Base-by-base conservation (phyloP, 805 yeast species). In the Kazachstania martiniae region DNA sequence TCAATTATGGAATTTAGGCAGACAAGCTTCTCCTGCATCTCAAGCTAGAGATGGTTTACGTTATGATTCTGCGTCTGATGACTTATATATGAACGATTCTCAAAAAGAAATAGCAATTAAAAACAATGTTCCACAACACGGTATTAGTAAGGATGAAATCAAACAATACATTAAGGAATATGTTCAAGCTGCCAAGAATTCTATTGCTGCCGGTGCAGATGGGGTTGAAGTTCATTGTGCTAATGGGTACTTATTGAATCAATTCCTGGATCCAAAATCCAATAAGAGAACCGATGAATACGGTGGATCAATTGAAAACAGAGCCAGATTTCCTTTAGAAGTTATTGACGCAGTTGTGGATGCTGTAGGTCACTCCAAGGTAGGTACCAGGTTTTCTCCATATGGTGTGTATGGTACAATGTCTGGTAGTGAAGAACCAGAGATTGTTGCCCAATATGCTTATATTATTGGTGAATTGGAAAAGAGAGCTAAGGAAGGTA, bases 151-250 rank as follows among this genome's bases (percentile, higher is more conserved):
- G 31, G 45, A 39, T 22, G 61, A 49, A 50, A 49, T 72, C 43
- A 52, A 65, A 33, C 58, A 61, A 29, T 59, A 58, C 35, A 54
- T 63, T 18, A 41, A 54, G 27, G 61, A 62, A 30, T 72, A 51
- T 40, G 67, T 59, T 8, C 40, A 42, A 3, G 70, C 73, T 25
- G 74, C 77, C 12, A 53, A 51, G 42, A 51, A 48, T 25, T 30
- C 56, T n/a, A 34, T 58, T 22, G 49, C 41, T 8, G 51, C 53
- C 8, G 62, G 61, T 25, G 62, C 62, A 30, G 83, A 77, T 51
- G 75, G 74, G 37, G 68, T 78, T 21, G 83, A 78, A 52, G 54
- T 78, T 29, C 85, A 77, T 49, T 62, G 62, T 24, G 84, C 84
- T n/a, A 74, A 76, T 48, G 83, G 85, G 10, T 77, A 72, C 47